A percentile compares a stretch with the other conserved stretches of the same genome.
Evolutionary conservation across 495 filamentous ascomycete species (phyloP).

Genomic region (Penicillium egyptiacum): DNA sequence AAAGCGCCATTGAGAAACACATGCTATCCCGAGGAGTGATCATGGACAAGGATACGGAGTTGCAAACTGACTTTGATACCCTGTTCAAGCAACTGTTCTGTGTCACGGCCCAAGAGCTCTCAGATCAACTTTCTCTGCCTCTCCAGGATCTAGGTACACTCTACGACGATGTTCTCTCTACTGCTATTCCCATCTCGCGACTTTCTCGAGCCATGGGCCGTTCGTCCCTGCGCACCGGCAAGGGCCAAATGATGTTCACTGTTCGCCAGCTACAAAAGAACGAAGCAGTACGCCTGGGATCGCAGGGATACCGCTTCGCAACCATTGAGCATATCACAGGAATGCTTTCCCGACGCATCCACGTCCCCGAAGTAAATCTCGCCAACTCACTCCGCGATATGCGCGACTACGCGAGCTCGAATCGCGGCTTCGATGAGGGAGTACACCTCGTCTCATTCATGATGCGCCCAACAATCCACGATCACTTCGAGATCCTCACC

Average conservation of each 20-base stretch:
- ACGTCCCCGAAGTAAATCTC: conserved; percentile 60
- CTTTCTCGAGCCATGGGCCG: conserved; percentile 40
- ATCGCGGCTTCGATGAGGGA: conserved; percentile 58
- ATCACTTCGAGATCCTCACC: conserved; percentile 74
- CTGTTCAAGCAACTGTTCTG: conserved; percentile 89
- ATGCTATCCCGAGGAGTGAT: conserved; percentile 39
- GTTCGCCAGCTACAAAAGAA: conserved; percentile 62
- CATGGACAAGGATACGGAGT: conserved; percentile 41
- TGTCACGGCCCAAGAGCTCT: conserved; percentile 71
- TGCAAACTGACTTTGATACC: conserved; percentile 62
- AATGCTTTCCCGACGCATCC: conserved; percentile 67
- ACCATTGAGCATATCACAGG: conserved; percentile 65
- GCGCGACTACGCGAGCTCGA: conserved; percentile 53
- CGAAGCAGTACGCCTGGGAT: conserved; percentile 62
- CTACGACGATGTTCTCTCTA: conserved; percentile 75
- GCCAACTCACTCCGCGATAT: conserved; percentile 59
- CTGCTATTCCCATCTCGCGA: conserved; percentile 48
- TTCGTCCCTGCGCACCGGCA: conserved; percentile 46
- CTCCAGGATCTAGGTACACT: conserved; percentile 68
- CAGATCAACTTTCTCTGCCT: conserved; percentile 59
- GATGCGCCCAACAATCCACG: conserved; percentile 63
- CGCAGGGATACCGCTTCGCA: conserved; percentile 76
- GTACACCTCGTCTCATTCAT: conserved; percentile 77
- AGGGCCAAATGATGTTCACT: conserved; percentile 77
- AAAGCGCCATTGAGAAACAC: conserved; percentile 35